Base-by-base conservation (phyloP, 1,284 basidiomycete species). In the Cryptococcus neoformans region DNA sequence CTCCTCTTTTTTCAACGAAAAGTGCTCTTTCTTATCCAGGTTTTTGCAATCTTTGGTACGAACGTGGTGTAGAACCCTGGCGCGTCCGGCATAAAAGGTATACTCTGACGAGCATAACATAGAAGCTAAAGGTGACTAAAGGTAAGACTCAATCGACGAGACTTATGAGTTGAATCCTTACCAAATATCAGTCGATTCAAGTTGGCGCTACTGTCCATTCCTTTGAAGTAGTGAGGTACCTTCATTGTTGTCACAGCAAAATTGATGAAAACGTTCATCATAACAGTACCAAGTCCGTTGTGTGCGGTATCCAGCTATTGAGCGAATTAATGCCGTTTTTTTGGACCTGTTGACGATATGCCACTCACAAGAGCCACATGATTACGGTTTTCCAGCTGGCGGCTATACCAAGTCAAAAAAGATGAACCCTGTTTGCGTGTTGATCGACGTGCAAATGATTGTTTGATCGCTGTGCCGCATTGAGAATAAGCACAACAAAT, bases 201-300 rank as follows among this genome's bases (percentile, higher is more conserved):
- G 56, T 16, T 51, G 17, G 17, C 49, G 48, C 55, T 54, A 3
- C 78, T 6, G 79, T 62, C n/a, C 80, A 79, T 84, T 83, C 87
- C 47, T 82, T 81, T 46, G 40, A 95, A 80, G 73, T 96, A 97
- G 51, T 85, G 83, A 52, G 90, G 85, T 81, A 93, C 88, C 78
- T 93, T 97, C 81, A 94, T 87, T 0, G 90, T 90, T 1, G 86
- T 83, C 28, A 95, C 75, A n/a, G 90, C 77, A 68, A 94, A 89
- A 67, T 87, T 89, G 73, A 93, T 86, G 71, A 92, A 93, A 8
- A 96, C 80, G 72, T 97, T 99, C 40, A 84, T 72, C 72, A 89
- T 84, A 2, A 90, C 85, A 0, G 82, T 83, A 38, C 80, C 66
- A 34, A 77, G 64, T 2, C 83, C 78, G 73, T 95, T 97, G 62